Conservation (phyloP, 2,329 filamentous ascomycete species). For the Truncatella angustata region DNA sequence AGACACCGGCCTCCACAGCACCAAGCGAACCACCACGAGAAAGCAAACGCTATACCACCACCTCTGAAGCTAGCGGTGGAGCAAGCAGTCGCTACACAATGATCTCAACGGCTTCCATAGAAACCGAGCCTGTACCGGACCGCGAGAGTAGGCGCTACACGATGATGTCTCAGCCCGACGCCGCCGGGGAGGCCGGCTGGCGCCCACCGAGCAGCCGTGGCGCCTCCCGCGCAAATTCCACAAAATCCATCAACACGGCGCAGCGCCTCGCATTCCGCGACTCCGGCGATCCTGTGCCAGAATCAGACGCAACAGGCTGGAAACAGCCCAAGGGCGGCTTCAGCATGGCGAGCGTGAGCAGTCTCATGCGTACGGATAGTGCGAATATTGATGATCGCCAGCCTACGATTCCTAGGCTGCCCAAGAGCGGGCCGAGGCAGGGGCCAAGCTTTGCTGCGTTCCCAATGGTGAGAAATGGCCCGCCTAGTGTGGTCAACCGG, state of each 20-base stretch:
- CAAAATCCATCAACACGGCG: constrained; percentile 14
- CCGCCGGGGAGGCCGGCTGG: neutral
- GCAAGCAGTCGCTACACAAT: constrained; percentile 7
- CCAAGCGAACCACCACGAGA: neutral
- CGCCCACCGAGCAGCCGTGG: constrained; percentile 8
- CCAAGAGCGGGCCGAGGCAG: constrained; percentile 19
- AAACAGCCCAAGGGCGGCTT: constrained; percentile 3
- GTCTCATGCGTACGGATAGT: constrained; percentile 4
- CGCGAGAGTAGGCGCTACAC: constrained; percentile 14
- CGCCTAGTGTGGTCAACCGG: constrained; percentile 6
- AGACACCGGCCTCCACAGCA: neutral
- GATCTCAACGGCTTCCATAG: neutral
- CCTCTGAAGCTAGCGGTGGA: constrained; percentile 4
- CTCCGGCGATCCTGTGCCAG: constrained; percentile 26
- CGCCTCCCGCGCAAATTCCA: constrained; percentile 3
- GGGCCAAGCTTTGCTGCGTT: constrained; percentile 26
- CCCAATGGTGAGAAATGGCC: constrained; percentile 20
- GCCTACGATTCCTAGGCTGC: constrained; percentile 10
- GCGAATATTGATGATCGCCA: neutral
- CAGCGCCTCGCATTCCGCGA: constrained; percentile 27
- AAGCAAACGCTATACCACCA: neutral
- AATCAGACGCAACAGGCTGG: constrained; percentile 15
- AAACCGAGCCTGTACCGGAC: neutral
- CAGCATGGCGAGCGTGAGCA: constrained; percentile 12
- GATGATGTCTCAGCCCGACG: constrained; percentile 11